Conservation (phyloP, 1,284 basidiomycete species). For the Trametes versicolor region DNA sequence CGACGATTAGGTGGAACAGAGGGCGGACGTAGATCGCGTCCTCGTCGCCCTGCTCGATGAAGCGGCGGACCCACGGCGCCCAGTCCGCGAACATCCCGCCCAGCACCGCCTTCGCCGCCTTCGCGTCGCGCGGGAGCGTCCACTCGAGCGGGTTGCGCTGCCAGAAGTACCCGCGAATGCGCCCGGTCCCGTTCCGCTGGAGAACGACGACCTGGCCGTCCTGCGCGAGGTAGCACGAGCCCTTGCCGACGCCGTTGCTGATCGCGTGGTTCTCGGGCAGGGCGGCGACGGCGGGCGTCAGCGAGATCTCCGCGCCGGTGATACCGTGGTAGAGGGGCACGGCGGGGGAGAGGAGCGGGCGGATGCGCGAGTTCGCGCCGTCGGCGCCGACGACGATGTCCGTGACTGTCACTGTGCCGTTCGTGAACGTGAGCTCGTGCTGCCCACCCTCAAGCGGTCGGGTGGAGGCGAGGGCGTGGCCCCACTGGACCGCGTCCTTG, state of each 20-base stretch:
- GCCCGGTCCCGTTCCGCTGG: slow-evolving; percentile 13
- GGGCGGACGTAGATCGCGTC: slow-evolving; percentile 10
- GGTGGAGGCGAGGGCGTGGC: too few species aligned
- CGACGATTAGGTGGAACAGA: slow-evolving; percentile 11
- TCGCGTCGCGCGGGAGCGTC: slow-evolving; percentile 4
- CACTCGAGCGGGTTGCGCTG: slow-evolving; percentile 12
- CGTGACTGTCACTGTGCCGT: neutral
- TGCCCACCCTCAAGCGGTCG: neutral
- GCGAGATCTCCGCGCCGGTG: slow-evolving; percentile 10
- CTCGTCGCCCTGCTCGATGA: slow-evolving; percentile 13
- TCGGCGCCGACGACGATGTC: slow-evolving; percentile 55
- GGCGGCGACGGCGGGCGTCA: slow-evolving; percentile 7
- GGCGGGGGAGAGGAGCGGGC: slow-evolving; percentile 26
- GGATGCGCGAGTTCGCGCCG: slow-evolving; percentile 46
- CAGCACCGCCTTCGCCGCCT: slow-evolving; percentile 12
- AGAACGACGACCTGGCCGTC: slow-evolving; percentile 7
- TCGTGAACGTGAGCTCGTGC: slow-evolving; percentile 16
- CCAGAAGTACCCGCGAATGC: slow-evolving; percentile 15
- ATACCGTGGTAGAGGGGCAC: slow-evolving; percentile 6
- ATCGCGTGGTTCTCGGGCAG: slow-evolving; percentile 14
- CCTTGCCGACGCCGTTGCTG: slow-evolving; percentile 1
- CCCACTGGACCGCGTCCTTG: slow-evolving; percentile 6
- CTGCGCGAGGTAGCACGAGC: slow-evolving; percentile 3
- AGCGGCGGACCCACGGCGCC: slow-evolving; percentile 11
- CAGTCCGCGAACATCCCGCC: slow-evolving; percentile 1